Evolutionary conservation across 768 basidiomycete species (phyloP).

Genomic region (Polyporus arcularius): DNA sequence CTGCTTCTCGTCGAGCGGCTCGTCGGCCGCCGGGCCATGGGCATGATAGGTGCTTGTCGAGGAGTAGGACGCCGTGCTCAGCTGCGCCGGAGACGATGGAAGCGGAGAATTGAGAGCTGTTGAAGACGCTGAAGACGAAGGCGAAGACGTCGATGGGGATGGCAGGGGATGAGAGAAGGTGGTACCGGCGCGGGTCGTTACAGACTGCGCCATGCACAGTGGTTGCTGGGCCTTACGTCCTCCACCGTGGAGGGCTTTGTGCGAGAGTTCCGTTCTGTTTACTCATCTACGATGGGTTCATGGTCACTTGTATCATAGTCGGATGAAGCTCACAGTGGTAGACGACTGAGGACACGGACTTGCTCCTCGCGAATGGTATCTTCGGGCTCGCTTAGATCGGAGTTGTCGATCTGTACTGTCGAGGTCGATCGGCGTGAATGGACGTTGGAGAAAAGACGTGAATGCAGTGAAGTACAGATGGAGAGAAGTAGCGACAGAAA

Average conservation of each 20-base stretch:
- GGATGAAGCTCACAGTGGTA: too few relatives aligned
- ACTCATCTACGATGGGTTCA: too few relatives aligned
- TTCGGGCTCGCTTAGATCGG: too few relatives aligned
- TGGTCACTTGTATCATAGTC: too few relatives aligned
- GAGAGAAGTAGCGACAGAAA: too few relatives aligned
- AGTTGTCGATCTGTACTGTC: too few relatives aligned
- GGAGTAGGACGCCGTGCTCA: not conserved
- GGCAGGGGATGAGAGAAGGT: not conserved
- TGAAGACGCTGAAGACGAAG: not conserved
- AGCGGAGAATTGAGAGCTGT: not conserved
- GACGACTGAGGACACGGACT: too few relatives aligned
- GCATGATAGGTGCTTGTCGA: not conserved
- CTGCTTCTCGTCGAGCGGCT: constrained; percentile 9
- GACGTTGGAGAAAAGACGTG: too few relatives aligned
- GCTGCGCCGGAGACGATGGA: not conserved
- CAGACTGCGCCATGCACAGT: not conserved
- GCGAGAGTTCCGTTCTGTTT: too few relatives aligned
- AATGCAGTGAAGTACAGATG: too few relatives aligned
- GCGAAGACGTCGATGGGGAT: not conserved
- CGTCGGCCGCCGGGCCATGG: not conserved
- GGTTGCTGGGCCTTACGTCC: not conserved
- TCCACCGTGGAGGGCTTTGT: not conserved
- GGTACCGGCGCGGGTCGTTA: not conserved
- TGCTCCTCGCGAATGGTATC: too few relatives aligned
- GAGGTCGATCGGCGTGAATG: too few relatives aligned